Conservation (phyloP, 2,329 filamentous ascomycete species). For the Plenodomus tracheiphilus region DNA sequence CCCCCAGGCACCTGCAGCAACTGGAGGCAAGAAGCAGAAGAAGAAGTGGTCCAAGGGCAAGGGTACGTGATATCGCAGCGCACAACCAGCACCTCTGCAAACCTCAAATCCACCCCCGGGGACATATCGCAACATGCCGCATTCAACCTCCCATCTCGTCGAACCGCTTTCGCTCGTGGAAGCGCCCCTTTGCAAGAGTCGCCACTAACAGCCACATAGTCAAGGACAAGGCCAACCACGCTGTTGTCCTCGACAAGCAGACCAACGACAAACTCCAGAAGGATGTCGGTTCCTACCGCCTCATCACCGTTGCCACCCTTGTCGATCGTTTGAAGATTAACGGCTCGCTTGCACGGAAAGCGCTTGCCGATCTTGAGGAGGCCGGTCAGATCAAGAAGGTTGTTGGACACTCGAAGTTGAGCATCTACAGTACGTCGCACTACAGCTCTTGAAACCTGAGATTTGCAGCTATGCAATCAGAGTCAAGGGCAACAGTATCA, state of each 20-base stretch:
- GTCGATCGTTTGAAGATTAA: conserved; percentile 99
- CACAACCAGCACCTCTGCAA: conserved; percentile 15
- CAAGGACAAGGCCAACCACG: conserved; percentile 99
- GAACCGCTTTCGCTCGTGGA: neutral
- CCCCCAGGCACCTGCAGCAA: conserved; percentile 54
- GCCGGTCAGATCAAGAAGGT: conserved; percentile 98
- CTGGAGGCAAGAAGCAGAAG: conserved; percentile 79
- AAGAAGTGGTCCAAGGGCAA: conserved; percentile 76
- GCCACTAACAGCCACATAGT: conserved; percentile 61
- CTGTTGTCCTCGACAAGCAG: conserved; percentile 97
- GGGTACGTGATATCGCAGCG: conserved; percentile 49
- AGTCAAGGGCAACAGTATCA: neutral
- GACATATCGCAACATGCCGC: neutral
- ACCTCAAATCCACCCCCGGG: conserved; percentile 1
- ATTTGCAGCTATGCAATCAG: neutral
- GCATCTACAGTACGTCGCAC: conserved; percentile 84
- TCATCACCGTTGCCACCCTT: conserved; percentile 97
- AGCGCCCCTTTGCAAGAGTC: conserved; percentile 9
- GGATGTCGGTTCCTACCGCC: conserved; percentile 99
- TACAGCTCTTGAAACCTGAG: neutral
- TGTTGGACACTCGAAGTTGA: conserved; percentile 93
- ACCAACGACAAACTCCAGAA: conserved; percentile 99
- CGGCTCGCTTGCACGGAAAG: conserved; percentile 90
- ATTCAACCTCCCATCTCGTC: neutral
- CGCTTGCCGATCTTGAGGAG: conserved; percentile 91